phyloP scores from a whole-genome alignment of 345 rosid genomes.

The Eucalyptus polybractea region DNA sequence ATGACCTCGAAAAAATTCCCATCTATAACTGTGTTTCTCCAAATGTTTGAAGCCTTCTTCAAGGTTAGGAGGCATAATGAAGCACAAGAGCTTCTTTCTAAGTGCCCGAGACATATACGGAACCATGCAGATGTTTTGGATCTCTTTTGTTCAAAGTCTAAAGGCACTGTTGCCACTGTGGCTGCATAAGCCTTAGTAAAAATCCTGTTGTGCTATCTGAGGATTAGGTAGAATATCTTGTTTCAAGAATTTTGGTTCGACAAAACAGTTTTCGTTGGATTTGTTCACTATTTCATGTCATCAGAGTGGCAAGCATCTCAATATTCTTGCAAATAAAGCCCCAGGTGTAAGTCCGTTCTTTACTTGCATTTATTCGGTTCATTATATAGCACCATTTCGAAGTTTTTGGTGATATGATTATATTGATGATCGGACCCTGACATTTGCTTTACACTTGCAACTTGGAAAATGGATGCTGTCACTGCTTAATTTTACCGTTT shows the following conservation, averaged over 20 bases:
- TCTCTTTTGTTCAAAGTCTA: slow-evolving; percentile 45
- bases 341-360: not conserved
- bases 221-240: not conserved
- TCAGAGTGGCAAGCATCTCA: not conserved
- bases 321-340: not conserved
- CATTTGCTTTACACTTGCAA: not conserved
- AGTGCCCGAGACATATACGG: slow-evolving; percentile 56
- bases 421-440: not conserved
- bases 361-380: not conserved
- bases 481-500: not conserved
- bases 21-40: slow-evolving; percentile 44
- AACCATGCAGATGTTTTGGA: slow-evolving; percentile 69
- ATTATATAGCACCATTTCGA: not conserved
- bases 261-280: not conserved
- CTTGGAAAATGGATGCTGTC: not conserved
- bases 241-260: not conserved
- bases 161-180: slow-evolving; percentile 5
- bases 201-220: not conserved
- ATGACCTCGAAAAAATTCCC: slow-evolving; percentile 68
- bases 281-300: not conserved
- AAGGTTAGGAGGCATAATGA: slow-evolving; percentile 48
- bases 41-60: slow-evolving; percentile 48
- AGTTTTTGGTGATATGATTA: not conserved
- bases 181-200: slow-evolving; percentile 4
- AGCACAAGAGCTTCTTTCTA: slow-evolving; percentile 67